Evolutionary conservation across 2,329 filamentous ascomycete species (phyloP).

Genomic region (Verticillium zaregamsianum): DNA sequence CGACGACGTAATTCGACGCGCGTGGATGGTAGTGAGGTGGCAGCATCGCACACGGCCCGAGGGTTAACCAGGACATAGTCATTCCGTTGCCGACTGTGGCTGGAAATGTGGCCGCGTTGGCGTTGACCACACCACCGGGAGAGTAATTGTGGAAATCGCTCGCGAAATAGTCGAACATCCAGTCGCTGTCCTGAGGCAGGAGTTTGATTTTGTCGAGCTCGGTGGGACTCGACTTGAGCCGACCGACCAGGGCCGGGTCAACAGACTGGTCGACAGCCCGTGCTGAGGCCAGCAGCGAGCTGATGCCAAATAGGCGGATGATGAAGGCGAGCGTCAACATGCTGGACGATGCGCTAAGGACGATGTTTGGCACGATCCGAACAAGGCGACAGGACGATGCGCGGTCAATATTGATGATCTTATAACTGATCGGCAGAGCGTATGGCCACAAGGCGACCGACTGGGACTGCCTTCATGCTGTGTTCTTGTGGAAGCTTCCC

Average conservation of each 20-base stretch:
- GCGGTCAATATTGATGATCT: neutral
- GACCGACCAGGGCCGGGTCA: constrained; percentile 19
- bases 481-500: neutral
- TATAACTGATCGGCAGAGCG: neutral
- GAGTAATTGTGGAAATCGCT: constrained; percentile 34
- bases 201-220: constrained; percentile 38
- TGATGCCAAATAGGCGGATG: neutral
- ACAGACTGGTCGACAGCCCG: constrained; percentile 7
- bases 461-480: neutral
- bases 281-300: neutral
- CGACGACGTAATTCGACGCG: constrained; percentile 44
- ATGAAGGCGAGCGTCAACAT: neutral
- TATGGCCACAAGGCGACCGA: neutral
- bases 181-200: constrained; percentile 34
- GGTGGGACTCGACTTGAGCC: constrained; percentile 33
- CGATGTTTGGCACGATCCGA: neutral
- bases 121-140: constrained; percentile 45
- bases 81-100: constrained; percentile 41
- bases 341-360: neutral
- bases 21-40: constrained; percentile 46
- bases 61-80: constrained; percentile 39
- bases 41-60: constrained; percentile 48
- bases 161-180: constrained; percentile 44
- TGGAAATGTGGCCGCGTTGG: constrained; percentile 47
- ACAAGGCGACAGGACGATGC: neutral